Base-by-base conservation (phyloP, 371 early-diverging fungal genomes). In the Mortierella sp. region DNA sequence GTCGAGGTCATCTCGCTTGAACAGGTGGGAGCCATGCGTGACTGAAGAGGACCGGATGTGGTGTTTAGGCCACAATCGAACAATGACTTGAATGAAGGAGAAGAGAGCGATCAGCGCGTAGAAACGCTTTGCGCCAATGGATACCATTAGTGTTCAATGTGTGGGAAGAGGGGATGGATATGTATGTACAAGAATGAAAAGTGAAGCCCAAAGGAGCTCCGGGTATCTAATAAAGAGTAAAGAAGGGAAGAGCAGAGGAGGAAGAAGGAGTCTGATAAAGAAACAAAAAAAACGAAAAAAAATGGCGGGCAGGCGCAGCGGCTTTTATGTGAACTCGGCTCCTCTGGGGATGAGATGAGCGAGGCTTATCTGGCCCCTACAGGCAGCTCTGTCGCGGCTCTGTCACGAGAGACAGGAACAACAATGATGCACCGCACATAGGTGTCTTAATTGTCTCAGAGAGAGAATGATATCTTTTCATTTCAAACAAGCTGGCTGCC, bases 81-180 rank as follows among this genome's bases (percentile, higher is more conserved):
- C 40, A n/a, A 79, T 50, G 69, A 83, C 50, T 40, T 83, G 80
- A 14, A 67, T 4, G 64, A 83, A 83, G 6, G 74, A 74, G 51
- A 79, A 83, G 51, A 79, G 67, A 6, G 74, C 74, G 64, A 77
- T 59, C 1, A 79, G 44, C 2, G 79, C 46, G 61, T 76, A 83
- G 57, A 83, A 77, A 31, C 77, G 75, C 50, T 74, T 57, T 34
- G 75, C 53, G 28, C 69, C 71, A 11, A 26, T 57, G 57, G 77
- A 57, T 75, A 74, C 77, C 59, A 70, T 59, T 73, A 26, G 31
- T 9, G 59, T 11, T 24, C 19, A 59, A 14, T 21, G 37, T 34
- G 40, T 48, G 54, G 34, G 55, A 55, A 28, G 40, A 61, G 46
- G n/a, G 57, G 28, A 31, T 1, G 16, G 8, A 28, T 28, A 37